Evolutionary conservation across 331 rosid species (phyloP).

Genomic region (Telfairia occidentalis): DNA sequence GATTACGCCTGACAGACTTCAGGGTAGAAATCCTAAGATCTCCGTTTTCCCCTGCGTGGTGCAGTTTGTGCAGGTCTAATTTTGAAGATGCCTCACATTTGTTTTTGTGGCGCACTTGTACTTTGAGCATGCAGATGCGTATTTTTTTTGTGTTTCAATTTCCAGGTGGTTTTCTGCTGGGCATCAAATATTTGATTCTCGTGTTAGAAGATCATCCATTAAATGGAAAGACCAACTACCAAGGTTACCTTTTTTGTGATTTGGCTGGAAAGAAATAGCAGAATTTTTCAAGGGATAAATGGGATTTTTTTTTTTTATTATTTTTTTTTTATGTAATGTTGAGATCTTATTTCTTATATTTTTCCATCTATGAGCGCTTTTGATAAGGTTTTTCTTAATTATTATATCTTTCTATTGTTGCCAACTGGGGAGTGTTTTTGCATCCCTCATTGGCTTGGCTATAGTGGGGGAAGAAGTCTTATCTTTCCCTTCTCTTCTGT

Average conservation of each 20-base stretch:
- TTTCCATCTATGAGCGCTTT: not conserved
- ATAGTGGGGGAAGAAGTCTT: not conserved
- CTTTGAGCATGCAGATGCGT: not conserved
- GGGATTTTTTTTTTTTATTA: not conserved
- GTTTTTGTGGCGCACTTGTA: not conserved
- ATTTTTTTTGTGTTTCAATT: not conserved
- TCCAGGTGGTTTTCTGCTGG: not conserved
- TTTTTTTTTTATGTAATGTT: not conserved
- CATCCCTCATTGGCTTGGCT: not conserved
- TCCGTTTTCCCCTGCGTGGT: not conserved
- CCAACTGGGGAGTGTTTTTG: not conserved
- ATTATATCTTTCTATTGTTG: not conserved
- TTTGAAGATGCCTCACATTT: not conserved
- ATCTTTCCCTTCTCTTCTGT: not conserved
- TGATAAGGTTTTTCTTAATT: not conserved
- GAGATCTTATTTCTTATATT: not conserved
- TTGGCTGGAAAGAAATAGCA: not conserved
- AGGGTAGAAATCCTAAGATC: conserved; percentile 4
- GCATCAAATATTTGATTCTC: not conserved
- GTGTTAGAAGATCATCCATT: not conserved
- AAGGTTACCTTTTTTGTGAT: not conserved
- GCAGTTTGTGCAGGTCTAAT: not conserved
- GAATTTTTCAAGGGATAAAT: not conserved
- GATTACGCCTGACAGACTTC: not conserved
- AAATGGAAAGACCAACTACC: not conserved